A percentile compares a stretch with the other conserved stretches of the same genome.
phyloP scores from a whole-genome alignment of 768 basidiomycete genomes.

The Phanerodontia chrysosporium region DNA sequence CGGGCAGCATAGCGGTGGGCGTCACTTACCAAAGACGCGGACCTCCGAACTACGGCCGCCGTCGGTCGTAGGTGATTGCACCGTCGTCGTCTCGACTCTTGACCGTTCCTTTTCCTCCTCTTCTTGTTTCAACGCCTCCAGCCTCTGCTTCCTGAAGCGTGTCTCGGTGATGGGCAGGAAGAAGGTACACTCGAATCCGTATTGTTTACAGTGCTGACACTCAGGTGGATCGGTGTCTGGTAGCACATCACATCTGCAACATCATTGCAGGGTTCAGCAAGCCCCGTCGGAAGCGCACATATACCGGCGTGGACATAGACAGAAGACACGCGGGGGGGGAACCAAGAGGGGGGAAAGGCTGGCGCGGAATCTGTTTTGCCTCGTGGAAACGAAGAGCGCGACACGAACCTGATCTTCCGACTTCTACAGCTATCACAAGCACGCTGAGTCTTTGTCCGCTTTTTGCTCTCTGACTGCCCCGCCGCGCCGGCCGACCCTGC shows the following conservation, averaged over 20 bases:
- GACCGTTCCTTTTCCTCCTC: constrained; percentile 33
- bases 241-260: constrained; percentile 75
- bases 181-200: constrained; percentile 91
- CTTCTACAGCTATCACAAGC: constrained; percentile 90
- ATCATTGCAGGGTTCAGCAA: constrained; percentile 15
- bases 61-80: constrained; percentile 45
- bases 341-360: constrained; percentile 3
- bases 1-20: neutral
- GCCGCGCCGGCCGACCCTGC: constrained; percentile 20
- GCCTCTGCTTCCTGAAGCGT: constrained; percentile 93
- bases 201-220: constrained; percentile 94
- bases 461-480: constrained; percentile 55
- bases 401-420: constrained; percentile 74
- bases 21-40: constrained; percentile 45
- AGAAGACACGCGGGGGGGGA: neutral
- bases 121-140: constrained; percentile 58
- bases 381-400: neutral
- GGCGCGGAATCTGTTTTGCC: neutral
- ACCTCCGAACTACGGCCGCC: constrained; percentile 48
- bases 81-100: constrained; percentile 23
- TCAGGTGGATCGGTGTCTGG: constrained; percentile 70
- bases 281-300: constrained; percentile 6
- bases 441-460: constrained; percentile 88
- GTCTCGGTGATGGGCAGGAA: constrained; percentile 99
- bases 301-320: constrained; percentile 4